Evolutionary conservation across 345 rosid genomes (phyloP), one percentile per base, ranked within the genome.

Genomic region (Syzygium aromaticum): DNA sequence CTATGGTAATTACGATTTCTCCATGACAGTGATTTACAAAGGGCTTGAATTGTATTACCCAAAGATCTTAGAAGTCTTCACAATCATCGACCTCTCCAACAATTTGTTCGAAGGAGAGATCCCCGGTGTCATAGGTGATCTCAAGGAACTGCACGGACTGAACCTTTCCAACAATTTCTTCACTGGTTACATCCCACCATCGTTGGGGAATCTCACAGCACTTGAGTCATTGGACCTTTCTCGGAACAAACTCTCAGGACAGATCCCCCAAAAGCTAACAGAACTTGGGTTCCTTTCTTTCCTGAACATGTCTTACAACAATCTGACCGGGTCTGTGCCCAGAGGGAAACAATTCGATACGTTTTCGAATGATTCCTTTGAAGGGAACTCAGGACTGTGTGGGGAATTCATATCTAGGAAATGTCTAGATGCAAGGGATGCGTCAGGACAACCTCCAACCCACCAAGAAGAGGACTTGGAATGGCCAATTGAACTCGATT

Each of bases 231-330:
- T 90, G 1, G 10, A 27, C 27, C 73, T 90, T 8, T 4, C 59
- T 0, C 3, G 0, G 1, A 90, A 89, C n/a, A 84, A 51, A 11
- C 61, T 90, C 17, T 19, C 83, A 0, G 88, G 90, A 25, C 27
- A 77, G 1, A 89, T 92, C 88, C 87, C 51, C 43, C 86, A 59
- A 0, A 54, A 40, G 86, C 90, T 12, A 22, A 15, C 3, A 1
- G 28, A 86, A 5, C 89, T 91, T 7, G 86, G 56, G 11, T 90
- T 85, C 77, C 90, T 92, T 11, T 84, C 5, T 5, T 7, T 23
- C n/a, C 21, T 90, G 7, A 90, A 89, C 73, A 0, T 90, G 49
- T 88, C 90, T 1, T n/a, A 43, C 12, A 91, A 92, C n/a, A 88
- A 67, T 23, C 40, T 91, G 4, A 87, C 13, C 0, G 92, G 92